Evolutionary conservation across 2,329 filamentous ascomycete species (phyloP).

Genomic region (Penicillium aurantiogriseum): DNA sequence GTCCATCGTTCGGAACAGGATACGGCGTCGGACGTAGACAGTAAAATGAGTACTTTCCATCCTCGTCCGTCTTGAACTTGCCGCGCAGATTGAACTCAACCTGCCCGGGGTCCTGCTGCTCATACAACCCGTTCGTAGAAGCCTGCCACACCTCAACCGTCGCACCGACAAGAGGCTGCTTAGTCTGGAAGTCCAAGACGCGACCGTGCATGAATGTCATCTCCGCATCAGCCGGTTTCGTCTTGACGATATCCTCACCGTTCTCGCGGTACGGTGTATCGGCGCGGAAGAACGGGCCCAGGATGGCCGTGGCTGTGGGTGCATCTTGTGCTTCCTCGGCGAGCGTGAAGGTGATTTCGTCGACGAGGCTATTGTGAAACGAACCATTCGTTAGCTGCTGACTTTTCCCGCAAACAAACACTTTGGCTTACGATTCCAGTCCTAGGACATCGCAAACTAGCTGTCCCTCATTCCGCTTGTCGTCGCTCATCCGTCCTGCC

Average conservation of each 20-base stretch:
- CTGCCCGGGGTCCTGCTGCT: conserved; percentile 71
- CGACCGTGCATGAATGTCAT: conserved; percentile 65
- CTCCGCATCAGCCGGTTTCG: conserved; percentile 51
- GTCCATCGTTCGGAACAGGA: conserved; percentile 56
- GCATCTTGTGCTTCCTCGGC: conserved; percentile 53
- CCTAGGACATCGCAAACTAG: conserved; percentile 59
- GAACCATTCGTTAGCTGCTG: conserved; percentile 2
- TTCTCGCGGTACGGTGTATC: conserved; percentile 69
- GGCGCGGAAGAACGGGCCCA: conserved; percentile 80
- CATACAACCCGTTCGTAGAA: conserved; percentile 68
- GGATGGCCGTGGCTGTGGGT: conserved; percentile 72
- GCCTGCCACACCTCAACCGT: conserved; percentile 78
- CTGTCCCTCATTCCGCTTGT: conserved; percentile 63
- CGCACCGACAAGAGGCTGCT: conserved; percentile 63
- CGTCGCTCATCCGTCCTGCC: conserved; percentile 62
- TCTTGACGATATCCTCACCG: conserved; percentile 63
- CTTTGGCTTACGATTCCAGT: conserved; percentile 51
- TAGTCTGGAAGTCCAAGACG: conserved; percentile 58
- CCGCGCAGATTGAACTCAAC: conserved; percentile 72
- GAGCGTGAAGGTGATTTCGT: conserved; percentile 74
- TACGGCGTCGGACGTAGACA: conserved; percentile 61
- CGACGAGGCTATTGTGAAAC: conserved; percentile 56
- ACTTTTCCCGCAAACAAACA: background rate
- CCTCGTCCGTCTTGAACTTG: conserved; percentile 64
- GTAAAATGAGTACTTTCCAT: conserved; percentile 64